A percentile compares a stretch with the other conserved stretches of the same genome.
These are phyloP conservation scores for Lasiosphaeris hirsuta DNA, from an alignment of 495 filamentous ascomycete genomes.

Conservation along the genomic window DNA sequence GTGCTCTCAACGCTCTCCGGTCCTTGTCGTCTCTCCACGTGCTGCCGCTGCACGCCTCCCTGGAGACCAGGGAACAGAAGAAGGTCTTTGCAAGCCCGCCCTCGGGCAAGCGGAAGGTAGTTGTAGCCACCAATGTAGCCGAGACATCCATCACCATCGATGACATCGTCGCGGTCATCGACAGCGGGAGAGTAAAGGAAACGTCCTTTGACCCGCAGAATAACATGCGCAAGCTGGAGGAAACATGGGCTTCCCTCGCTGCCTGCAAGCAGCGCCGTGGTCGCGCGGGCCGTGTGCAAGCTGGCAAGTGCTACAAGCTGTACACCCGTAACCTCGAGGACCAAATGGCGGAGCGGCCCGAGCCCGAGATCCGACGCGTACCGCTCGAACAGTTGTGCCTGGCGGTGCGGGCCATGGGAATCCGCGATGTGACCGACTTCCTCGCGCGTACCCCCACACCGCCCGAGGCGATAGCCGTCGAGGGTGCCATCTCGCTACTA, in stretches of 20 bases:
- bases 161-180: conserved; percentile 94
- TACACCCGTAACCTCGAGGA: conserved; percentile 80
- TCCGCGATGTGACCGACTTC: conserved; percentile 74
- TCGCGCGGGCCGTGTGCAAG: conserved; percentile 86
- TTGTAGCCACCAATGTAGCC: conserved; percentile 93
- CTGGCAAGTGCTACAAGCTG: conserved; percentile 91
- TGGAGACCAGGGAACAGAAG: conserved; percentile 80
- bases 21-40: conserved; percentile 69
- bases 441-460: conserved; percentile 84
- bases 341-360: conserved; percentile 85
- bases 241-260: conserved; percentile 92
- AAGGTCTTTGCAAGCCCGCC: conserved; percentile 79
- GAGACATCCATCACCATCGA: conserved; percentile 98
- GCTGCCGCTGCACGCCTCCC: conserved; percentile 87
- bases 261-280: conserved; percentile 97
- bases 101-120: conserved; percentile 78
- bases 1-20: conserved; percentile 68
- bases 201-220: conserved; percentile 89
- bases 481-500: conserved; percentile 74
- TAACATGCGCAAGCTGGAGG: conserved; percentile 90
- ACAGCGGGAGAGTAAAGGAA: conserved; percentile 92
- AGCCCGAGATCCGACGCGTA: conserved; percentile 89
- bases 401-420: conserved; percentile 91
- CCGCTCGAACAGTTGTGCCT: conserved; percentile 93
- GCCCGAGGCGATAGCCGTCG: conserved; percentile 77